Evolutionary conservation across 2,329 filamentous ascomycete species (phyloP).

Genomic region (Diplodia corticola): DNA sequence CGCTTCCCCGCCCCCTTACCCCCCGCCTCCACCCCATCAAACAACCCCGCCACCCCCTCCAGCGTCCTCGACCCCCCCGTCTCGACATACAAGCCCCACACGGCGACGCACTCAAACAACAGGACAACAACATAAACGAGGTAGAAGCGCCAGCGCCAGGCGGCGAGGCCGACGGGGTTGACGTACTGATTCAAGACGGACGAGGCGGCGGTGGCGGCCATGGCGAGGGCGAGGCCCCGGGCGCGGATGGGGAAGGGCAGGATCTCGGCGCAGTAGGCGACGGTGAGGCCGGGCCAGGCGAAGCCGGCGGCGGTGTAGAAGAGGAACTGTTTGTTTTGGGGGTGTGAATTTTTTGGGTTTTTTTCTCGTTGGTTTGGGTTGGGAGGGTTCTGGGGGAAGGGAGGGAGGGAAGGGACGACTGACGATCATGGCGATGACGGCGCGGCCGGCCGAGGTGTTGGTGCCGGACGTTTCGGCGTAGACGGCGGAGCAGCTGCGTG

Average conservation of each 20-base stretch:
- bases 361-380: too few species aligned
- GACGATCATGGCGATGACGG: constrained; percentile 36
- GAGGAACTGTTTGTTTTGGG: constrained; percentile 28
- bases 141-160: constrained; percentile 43
- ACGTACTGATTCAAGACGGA: constrained; percentile 50
- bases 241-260: constrained; percentile 49
- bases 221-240: constrained; percentile 46
- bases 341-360: too few species aligned
- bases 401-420: background rate
- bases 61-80: constrained; percentile 44
- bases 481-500: constrained; percentile 16
- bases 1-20: background rate
- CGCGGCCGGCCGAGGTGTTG: background rate
- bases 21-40: constrained; percentile 40
- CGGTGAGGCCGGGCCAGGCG: constrained; percentile 46
- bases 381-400: too few species aligned
- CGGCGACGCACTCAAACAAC: constrained; percentile 43
- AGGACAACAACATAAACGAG: constrained; percentile 45
- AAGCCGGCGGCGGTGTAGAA: constrained; percentile 37
- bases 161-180: constrained; percentile 41
- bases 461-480: constrained; percentile 10
- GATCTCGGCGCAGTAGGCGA: constrained; percentile 51
- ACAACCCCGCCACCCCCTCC: constrained; percentile 49
- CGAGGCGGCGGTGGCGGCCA: constrained; percentile 48
- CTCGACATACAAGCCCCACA: constrained; percentile 40